A percentile compares a stretch with the other conserved stretches of the same genome.
Evolutionary conservation across 2,329 filamentous ascomycete genomes (phyloP).

Genomic region (Talaromyces rugulosus): DNA sequence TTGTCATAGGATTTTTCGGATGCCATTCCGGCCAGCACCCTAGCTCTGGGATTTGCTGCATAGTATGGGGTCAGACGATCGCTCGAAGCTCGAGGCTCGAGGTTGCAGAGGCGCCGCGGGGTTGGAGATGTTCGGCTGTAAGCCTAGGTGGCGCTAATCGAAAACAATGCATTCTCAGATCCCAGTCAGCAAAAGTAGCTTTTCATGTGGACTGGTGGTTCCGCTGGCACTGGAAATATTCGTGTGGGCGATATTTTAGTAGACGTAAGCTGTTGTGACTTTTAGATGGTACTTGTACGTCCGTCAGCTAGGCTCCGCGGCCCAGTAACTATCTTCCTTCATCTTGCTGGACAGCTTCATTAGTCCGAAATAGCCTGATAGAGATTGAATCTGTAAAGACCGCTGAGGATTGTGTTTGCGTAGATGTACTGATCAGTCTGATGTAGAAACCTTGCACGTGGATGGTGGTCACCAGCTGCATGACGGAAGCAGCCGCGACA

Average conservation of each 20-base stretch:
- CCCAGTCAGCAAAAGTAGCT: background rate
- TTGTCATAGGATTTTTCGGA: slow-evolving; percentile 8
- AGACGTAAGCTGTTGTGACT: background rate
- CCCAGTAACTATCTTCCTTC: background rate
- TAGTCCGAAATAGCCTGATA: background rate
- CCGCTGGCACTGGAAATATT: background rate
- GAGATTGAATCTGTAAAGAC: background rate
- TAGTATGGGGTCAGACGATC: background rate
- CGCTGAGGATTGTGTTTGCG: background rate
- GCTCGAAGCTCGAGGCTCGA: background rate
- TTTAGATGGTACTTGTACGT: background rate
- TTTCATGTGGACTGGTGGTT: background rate
- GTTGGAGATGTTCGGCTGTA: background rate
- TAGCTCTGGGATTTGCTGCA: background rate
- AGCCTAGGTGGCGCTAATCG: background rate
- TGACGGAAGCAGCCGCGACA: background rate
- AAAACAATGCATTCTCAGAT: background rate
- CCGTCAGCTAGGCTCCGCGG: background rate
- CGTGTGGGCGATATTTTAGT: background rate
- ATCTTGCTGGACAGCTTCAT: background rate
- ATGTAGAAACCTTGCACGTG: background rate
- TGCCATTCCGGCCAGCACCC: background rate
- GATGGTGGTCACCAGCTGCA: background rate
- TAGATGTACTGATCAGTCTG: background rate
- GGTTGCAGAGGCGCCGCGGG: background rate